Conservation (phyloP, 177 flowering plant species). For the Vitis hybrid region DNA sequence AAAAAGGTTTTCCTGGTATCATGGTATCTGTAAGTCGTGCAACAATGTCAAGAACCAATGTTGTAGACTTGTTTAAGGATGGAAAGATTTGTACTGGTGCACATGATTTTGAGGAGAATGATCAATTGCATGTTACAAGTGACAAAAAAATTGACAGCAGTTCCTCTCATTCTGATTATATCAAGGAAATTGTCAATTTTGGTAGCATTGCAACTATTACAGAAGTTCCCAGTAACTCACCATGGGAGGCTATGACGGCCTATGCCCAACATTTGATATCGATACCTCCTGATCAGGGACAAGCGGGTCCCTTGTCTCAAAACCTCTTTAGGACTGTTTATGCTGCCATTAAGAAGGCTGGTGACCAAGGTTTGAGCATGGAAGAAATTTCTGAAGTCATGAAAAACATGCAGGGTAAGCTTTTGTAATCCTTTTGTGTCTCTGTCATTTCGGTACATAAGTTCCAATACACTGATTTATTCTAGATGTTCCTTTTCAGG, state of each 20-base stretch:
- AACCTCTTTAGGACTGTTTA: conserved; percentile 46
- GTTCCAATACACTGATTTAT: background rate
- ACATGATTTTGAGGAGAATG: conserved; percentile 16
- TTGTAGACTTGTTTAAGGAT: conserved; percentile 35
- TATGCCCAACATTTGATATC: conserved; percentile 40
- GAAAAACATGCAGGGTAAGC: conserved; percentile 39
- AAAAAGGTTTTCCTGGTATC: conserved; percentile 94
- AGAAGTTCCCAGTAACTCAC: conserved; percentile 26
- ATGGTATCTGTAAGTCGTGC: conserved; percentile 45
- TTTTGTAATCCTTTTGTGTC: conserved; percentile 8
- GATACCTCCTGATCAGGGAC: conserved; percentile 22
- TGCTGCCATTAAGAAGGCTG: conserved; percentile 64
- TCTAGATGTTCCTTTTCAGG: conserved; percentile 32
- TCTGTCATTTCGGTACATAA: background rate
- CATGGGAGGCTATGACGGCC: conserved; percentile 68
- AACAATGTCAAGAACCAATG: conserved; percentile 31
- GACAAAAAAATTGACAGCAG: conserved; percentile 13
- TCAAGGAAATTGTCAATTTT: conserved; percentile 25
- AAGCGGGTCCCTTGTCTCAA: conserved; percentile 29
- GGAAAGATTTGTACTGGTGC: conserved; percentile 16
- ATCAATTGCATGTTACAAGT: conserved; percentile 4
- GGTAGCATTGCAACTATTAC: conserved; percentile 11
- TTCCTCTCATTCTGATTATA: conserved; percentile 18
- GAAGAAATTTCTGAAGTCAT: conserved; percentile 40
- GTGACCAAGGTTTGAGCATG: conserved; percentile 84